phyloP scores from a whole-genome alignment of 495 filamentous ascomycete species.

The Annulohypoxylon moriforme region DNA sequence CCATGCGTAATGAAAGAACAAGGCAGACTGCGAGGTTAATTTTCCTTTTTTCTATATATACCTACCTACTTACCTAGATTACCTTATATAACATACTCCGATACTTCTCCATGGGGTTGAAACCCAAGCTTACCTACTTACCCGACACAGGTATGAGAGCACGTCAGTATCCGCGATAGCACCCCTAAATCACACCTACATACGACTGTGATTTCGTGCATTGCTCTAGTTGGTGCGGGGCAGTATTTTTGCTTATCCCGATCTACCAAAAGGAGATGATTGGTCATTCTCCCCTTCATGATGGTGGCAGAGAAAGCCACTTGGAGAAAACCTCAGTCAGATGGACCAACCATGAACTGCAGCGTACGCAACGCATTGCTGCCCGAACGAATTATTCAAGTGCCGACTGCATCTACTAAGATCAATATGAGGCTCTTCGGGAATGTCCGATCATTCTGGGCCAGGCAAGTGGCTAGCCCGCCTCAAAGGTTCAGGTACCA shows the following conservation, averaged over 20 bases:
- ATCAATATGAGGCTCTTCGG: constrained; percentile 25
- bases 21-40: not conserved
- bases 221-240: constrained; percentile 11
- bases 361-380: not conserved
- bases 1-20: not conserved
- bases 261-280: constrained; percentile 1
- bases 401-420: not conserved
- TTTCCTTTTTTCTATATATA: not conserved
- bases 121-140: not conserved
- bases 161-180: not conserved
- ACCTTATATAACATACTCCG: not conserved
- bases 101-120: too few relatives aligned
- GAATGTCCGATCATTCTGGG: not conserved
- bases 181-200: not conserved
- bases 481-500: not conserved
- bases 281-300: constrained; percentile 11
- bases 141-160: not conserved
- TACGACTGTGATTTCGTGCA: constrained; percentile 11
- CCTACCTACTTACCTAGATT: too few relatives aligned
- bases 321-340: not conserved
- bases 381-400: constrained; percentile 19
- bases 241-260: not conserved
- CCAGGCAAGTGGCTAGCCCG: not conserved
- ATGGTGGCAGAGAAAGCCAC: not conserved
- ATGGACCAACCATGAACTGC: constrained; percentile 24